Evolutionary conservation across 75 land plant species (phyloP), one percentile per base, ranked within the genome.

Genomic region (Cryptomeria japonica): DNA sequence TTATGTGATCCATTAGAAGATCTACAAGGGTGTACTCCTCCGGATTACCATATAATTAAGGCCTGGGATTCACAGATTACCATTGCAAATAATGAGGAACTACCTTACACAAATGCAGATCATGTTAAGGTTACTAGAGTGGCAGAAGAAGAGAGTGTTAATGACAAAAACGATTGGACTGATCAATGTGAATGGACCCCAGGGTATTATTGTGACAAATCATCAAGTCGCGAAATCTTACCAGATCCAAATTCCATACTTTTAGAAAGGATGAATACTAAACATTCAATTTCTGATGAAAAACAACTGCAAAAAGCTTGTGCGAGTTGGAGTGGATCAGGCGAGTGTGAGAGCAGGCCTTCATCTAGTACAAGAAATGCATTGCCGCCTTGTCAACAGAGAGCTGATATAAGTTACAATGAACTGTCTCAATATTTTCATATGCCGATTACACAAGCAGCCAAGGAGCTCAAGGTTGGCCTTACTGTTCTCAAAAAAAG

Each of bases 371-470:
- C 36, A 10, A n/a, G 37, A 75, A 75, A 34, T 5, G 38, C 70
- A 25, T 6, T 64, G n/a, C 5, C 14, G 37, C 37, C 38, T 2
- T 31, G 37, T 14, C 77, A 75, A 3, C 38, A 34, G 38, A 75
- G 77, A 44, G 42, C 86, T 53, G 91, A 90, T n/a, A 88, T 94
- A 39, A 91, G 91, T 18, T 85, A 93, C 19, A 88, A 76, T 36
- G 94, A 94, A 80, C 84, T 94, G 19, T 91, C 94, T 83, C 87
- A 92, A 78, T 97, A 97, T 78, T 97, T 95, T 85, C 89, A 94
- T 90, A 96, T 96, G 97, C 98, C 97, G 15, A 97, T 97, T 31
- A 94, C 96, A 1, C 91, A 96, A 44, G 98, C 98, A 5, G 95
- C 98, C 2, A 94, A 90, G 77, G 95, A 96, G 89, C 94, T 97